Percentiles rank a stretch among this genome's conserved stretches.
Conservation (phyloP, 306 rosid species). For the Cercis canadensis region DNA sequence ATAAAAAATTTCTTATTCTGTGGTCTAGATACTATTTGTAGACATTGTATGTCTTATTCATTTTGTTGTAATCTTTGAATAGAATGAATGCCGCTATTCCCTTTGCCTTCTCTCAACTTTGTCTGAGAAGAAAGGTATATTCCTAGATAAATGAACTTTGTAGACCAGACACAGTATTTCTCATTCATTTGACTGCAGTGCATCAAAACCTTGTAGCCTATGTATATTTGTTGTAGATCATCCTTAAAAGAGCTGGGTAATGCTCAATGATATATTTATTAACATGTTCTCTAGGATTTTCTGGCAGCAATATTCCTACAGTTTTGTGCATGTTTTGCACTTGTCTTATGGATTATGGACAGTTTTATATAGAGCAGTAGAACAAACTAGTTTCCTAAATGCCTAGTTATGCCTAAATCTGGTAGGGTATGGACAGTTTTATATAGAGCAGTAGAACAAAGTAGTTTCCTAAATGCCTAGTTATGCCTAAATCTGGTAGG, state of each 20-base stretch:
- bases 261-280: background rate
- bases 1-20: no score
- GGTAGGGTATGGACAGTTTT: conserved; percentile 18
- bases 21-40: no score
- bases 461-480: conserved; percentile 19
- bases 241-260: no score
- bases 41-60: background rate
- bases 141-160: background rate
- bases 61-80: conserved; percentile 19
- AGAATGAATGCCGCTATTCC: background rate
- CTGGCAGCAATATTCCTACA: background rate
- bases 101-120: background rate
- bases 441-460: conserved; percentile 1
- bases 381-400: conserved; percentile 14
- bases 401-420: conserved; percentile 17
- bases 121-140: background rate
- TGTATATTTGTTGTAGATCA: no score
- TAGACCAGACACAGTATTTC: background rate
- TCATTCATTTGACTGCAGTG: no score
- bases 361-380: conserved; percentile 23
- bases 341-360: conserved; percentile 4
- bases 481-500: conserved; percentile 13
- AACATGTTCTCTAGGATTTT: conserved; percentile 12
- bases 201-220: no score
- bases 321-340: background rate